Percentiles rank a stretch among this genome's conserved stretches.
These are phyloP conservation scores for Isatis tinctoria DNA, from an alignment of 345 rosid species.

Conservation along the genomic window DNA sequence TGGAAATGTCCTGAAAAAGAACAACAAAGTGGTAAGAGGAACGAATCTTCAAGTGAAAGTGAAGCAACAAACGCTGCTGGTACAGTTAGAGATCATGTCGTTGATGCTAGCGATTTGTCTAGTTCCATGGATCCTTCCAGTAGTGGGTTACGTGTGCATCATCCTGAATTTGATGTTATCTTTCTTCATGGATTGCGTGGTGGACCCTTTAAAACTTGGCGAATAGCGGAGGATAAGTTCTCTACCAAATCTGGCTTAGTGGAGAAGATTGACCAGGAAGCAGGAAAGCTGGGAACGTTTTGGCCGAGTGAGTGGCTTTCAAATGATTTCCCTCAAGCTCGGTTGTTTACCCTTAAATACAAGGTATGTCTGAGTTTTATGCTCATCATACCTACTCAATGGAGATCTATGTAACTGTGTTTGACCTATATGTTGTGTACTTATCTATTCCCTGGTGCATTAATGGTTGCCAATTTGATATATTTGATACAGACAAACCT, in stretches of 20 bases:
- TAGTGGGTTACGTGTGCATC: conserved; percentile 32
- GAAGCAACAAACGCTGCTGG: conserved; percentile 28
- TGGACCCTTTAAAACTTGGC: conserved; percentile 95
- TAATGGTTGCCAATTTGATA: conserved; percentile 3
- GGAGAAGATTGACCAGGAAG: conserved; percentile 97
- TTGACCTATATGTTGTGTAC: not conserved
- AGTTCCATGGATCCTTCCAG: conserved; percentile 33
- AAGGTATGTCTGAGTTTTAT: conserved; percentile 59
- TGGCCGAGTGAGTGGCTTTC: conserved; percentile 99
- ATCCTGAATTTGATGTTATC: conserved; percentile 73
- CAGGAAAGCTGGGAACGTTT: conserved; percentile 93
- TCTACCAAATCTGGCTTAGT: conserved; percentile 95
- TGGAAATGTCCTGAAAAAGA: conserved; percentile 64
- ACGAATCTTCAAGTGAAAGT: conserved; percentile 24
- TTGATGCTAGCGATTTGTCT: conserved; percentile 31
- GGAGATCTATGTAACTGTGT: not conserved
- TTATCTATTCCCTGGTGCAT: not conserved
- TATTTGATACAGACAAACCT: conserved; percentile 77
- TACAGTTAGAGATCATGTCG: conserved; percentile 23
- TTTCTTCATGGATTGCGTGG: conserved; percentile 97
- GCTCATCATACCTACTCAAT: not conserved
- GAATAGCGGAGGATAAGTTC: conserved; percentile 76
- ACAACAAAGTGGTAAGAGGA: conserved; percentile 29
- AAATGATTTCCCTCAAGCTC: conserved; percentile 77
- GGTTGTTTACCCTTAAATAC: conserved; percentile 83